These are phyloP conservation scores for Amaranthus cruentus DNA, from an alignment of 148 eudicot genomes.

Conservation along the genomic window DNA sequence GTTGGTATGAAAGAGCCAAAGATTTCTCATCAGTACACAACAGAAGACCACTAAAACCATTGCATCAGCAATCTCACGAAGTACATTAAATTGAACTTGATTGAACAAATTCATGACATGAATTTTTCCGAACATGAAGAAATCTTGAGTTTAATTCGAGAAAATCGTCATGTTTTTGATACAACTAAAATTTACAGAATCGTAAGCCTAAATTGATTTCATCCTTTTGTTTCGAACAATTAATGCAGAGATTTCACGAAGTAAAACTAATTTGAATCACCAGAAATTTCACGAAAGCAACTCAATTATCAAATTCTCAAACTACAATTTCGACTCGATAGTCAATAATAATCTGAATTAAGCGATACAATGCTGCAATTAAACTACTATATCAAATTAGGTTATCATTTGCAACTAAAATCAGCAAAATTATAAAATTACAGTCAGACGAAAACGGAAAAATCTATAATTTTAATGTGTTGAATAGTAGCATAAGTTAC, in stretches of 20 bases:
- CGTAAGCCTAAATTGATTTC: background rate
- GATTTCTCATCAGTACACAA: background rate
- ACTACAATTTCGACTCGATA: background rate
- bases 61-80: background rate
- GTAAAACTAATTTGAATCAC: background rate
- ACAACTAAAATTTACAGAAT: background rate
- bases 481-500: background rate
- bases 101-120: background rate
- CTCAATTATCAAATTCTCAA: background rate
- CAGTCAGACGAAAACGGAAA: background rate
- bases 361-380: background rate
- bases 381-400: background rate
- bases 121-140: background rate
- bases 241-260: background rate
- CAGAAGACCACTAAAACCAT: background rate
- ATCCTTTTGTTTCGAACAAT: background rate
- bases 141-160: background rate
- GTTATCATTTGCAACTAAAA: background rate
- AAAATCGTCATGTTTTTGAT: background rate
- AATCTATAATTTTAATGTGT: background rate
- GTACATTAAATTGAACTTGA: background rate
- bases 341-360: background rate
- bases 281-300: background rate
- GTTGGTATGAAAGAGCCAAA: background rate
- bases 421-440: background rate